Evolutionary conservation across 169 alveolate genomes (phyloP), one percentile per base, ranked within the genome.

Genomic region (Miamiensis avidus): DNA sequence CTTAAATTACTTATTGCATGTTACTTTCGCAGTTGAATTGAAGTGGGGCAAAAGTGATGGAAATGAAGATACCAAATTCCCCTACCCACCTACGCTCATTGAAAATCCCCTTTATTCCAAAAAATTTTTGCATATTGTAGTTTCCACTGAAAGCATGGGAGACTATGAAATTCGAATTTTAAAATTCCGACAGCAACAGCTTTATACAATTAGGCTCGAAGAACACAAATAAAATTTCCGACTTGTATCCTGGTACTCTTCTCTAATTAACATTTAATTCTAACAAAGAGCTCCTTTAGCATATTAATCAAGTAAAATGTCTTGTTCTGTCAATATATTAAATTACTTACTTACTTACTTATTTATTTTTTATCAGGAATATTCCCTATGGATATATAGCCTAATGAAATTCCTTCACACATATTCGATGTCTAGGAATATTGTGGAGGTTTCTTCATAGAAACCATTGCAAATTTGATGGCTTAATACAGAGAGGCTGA

Each of bases 371-470:
- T 11, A 20, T 49, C 69, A 4, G 20, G 69, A 49, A 49, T 49
- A 11, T 49, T 49, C 69, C 69, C 69, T 11, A 20, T 11, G 20
- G 69, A 49, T 11, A 49, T 49, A 11, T 49, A 49, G 69, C 69
- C 20, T 11, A 49, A 49, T 20, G 69, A 49, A 49, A 49, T 11
- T 11, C 69, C 69, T 49, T 11, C 26, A 11, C 69, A 49, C 69
- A 20, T 49, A 11, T 49, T 49, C 20, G 69, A 49, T 49, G 69
- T 49, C 4, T 49, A 49, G 69, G 90, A 86, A 65, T 81, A 81
- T 82, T 34, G 69, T 34, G 90, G 90, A 0, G 84, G 87, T 81
- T 86, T 65, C 31, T 86, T 74, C 65, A 34, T 75, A 73, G 84
- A 86, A 75, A 74, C 31, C 75, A 64, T 86, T 73, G 90, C 79